phyloP scores from a whole-genome alignment of 2,329 filamentous ascomycete genomes.

The Aspergillus brunneoviolaceus region DNA sequence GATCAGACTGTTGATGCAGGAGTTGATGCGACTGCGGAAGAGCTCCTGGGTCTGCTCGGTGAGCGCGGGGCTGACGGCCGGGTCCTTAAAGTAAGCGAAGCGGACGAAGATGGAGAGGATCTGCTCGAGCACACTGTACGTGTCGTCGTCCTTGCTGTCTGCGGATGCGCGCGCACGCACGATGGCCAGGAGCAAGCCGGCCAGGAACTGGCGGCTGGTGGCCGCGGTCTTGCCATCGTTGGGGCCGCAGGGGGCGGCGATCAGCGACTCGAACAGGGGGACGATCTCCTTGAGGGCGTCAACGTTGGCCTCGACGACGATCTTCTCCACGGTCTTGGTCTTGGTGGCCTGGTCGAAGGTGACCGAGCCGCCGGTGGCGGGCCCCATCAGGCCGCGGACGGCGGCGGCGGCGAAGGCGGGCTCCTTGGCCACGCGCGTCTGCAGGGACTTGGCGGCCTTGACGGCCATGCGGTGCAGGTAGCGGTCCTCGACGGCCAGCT shows the following conservation, averaged over 20 bases:
- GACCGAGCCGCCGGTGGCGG: constrained; percentile 65
- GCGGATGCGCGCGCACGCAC: constrained; percentile 44
- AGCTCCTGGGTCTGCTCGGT: constrained; percentile 50
- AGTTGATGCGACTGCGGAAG: constrained; percentile 56
- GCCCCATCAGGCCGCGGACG: constrained; percentile 66
- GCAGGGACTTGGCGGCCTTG: constrained; percentile 71
- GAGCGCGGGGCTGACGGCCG: constrained; percentile 45
- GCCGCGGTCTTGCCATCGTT: constrained; percentile 48
- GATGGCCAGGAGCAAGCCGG: constrained; percentile 54
- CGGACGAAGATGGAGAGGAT: constrained; percentile 49
- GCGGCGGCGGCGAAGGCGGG: constrained; percentile 61
- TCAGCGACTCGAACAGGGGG: constrained; percentile 49
- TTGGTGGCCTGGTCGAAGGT: constrained; percentile 86
- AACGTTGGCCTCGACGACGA: constrained; percentile 62
- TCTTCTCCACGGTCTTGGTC: constrained; percentile 76
- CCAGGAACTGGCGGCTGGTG: constrained; percentile 49
- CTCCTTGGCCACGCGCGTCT: constrained; percentile 62
- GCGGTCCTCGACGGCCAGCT: constrained; percentile 72
- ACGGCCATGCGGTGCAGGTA: constrained; percentile 77
- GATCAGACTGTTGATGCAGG: constrained; percentile 54
- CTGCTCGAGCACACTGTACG: constrained; percentile 45
- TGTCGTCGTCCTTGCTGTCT: constrained; percentile 30
- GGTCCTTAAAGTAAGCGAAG: constrained; percentile 50
- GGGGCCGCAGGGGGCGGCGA: constrained; percentile 45
- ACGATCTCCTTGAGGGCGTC: constrained; percentile 54